A percentile compares a stretch with the other conserved stretches of the same genome.
Conservation (phyloP, 192 early-diverging fungal genomes). For the Haplosporangium gracile region DNA sequence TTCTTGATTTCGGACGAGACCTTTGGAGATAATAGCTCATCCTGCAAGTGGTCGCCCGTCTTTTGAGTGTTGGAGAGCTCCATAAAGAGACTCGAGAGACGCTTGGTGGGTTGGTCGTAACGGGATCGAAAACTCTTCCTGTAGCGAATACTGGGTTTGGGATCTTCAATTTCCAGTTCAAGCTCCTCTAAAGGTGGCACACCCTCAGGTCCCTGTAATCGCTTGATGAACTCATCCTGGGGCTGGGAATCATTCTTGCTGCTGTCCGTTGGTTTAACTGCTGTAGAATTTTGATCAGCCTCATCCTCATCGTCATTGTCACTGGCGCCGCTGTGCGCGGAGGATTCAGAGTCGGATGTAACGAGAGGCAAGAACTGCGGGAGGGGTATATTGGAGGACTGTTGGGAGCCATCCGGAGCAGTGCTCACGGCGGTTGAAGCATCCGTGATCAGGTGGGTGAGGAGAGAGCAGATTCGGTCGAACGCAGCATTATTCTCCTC, state of each 20-base stretch:
- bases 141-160: slow-evolving; percentile 3
- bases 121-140: slow-evolving; percentile 18
- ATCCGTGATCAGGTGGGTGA: slow-evolving; percentile 51
- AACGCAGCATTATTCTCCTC: slow-evolving; percentile 42
- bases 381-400: slow-evolving; percentile 28
- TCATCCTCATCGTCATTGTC: slow-evolving; percentile 7
- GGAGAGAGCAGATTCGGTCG: slow-evolving; percentile 44
- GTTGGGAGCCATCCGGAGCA: slow-evolving; percentile 43
- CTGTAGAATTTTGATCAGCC: neutral
- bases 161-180: slow-evolving; percentile 20
- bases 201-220: slow-evolving; percentile 14
- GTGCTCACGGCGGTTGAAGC: slow-evolving; percentile 55
- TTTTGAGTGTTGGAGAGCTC: slow-evolving; percentile 50
- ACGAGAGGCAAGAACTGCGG: slow-evolving; percentile 35
- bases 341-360: slow-evolving; percentile 31
- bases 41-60: neutral
- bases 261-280: neutral
- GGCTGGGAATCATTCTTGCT: neutral
- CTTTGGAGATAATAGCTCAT: slow-evolving; percentile 3
- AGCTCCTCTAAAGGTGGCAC: neutral
- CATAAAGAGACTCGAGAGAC: slow-evolving; percentile 41
- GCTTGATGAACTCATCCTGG: slow-evolving; percentile 14
- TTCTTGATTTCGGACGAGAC: neutral
- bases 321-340: slow-evolving; percentile 6
- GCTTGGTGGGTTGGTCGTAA: slow-evolving; percentile 20